phyloP scores from a whole-genome alignment of 805 yeast species.

The Myxozyma mucilagina region DNA sequence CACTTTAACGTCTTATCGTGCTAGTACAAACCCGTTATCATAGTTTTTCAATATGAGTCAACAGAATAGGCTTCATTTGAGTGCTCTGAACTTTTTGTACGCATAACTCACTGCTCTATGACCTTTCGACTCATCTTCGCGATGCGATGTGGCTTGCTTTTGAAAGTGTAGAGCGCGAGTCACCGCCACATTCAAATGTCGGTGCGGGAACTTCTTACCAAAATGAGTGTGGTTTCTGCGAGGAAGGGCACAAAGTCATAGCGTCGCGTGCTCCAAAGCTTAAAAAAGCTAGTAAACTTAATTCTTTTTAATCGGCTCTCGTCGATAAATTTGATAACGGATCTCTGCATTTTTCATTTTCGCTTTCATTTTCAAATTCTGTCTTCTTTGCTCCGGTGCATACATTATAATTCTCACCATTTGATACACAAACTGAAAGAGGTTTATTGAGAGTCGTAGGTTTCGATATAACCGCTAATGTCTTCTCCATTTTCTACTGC shows the following conservation, averaged over 20 bases:
- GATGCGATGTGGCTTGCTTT: not conserved
- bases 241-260: not conserved
- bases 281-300: not conserved
- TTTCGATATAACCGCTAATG: not conserved
- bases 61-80: too few relatives aligned
- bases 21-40: too few relatives aligned
- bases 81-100: too few relatives aligned
- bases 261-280: not conserved
- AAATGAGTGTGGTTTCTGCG: not conserved
- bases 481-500: conserved; percentile 6
- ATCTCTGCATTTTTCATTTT: too few relatives aligned
- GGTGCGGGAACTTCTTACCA: not conserved
- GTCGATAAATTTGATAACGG: too few relatives aligned
- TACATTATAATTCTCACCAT: too few relatives aligned
- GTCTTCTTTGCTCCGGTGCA: too few relatives aligned
- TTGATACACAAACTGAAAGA: too few relatives aligned
- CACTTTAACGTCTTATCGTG: too few relatives aligned
- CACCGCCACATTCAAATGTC: not conserved
- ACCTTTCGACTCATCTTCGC: not conserved
- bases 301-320: not conserved
- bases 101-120: too few relatives aligned
- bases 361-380: too few relatives aligned
- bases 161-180: not conserved
- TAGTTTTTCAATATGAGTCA: too few relatives aligned
- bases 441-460: not conserved